Conservation (phyloP, 2,329 filamentous ascomycete species). For the Dactylellina cionopaga region DNA sequence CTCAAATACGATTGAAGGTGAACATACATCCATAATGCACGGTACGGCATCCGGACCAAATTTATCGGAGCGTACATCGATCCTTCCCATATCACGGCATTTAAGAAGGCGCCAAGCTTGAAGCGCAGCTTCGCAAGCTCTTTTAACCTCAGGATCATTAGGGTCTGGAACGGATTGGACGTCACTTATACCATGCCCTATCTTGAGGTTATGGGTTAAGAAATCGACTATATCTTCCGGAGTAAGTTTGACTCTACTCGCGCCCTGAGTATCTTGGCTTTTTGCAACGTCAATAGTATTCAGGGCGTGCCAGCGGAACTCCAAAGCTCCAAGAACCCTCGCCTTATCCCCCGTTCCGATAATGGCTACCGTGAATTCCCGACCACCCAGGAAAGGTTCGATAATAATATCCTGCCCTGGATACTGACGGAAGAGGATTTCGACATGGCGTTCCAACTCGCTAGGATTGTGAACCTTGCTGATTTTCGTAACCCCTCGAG, state of each 20-base stretch:
- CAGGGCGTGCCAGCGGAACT: not conserved
- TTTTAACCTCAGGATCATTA: slow-evolving; percentile 2
- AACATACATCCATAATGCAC: slow-evolving; percentile 8
- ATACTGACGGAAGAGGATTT: not conserved
- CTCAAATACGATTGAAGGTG: not conserved
- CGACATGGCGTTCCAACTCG: not conserved
- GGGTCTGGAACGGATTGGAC: slow-evolving; percentile 10
- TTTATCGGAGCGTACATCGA: slow-evolving; percentile 4
- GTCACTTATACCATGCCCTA: not conserved
- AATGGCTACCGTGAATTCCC: slow-evolving; percentile 9
- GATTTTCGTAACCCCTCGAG: not conserved
- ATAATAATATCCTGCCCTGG: slow-evolving; percentile 1
- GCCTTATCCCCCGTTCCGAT: slow-evolving; percentile 2
- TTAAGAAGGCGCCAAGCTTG: not conserved
- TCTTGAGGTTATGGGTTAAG: slow-evolving; percentile 3
- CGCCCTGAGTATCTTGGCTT: not conserved
- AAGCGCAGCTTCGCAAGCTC: slow-evolving; percentile 5
- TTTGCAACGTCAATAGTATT: not conserved
- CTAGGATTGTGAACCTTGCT: not conserved
- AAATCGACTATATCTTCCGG: slow-evolving; percentile 12
- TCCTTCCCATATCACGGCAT: slow-evolving; percentile 3
- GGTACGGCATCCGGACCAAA: slow-evolving; percentile 4
- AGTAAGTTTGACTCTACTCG: not conserved
- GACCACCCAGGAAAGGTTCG: not conserved
- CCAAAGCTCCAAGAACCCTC: not conserved